Percentiles rank a stretch among this genome's conserved stretches.
Evolutionary conservation across 768 basidiomycete species (phyloP).

Genomic region (Lactarius hengduanensis): DNA sequence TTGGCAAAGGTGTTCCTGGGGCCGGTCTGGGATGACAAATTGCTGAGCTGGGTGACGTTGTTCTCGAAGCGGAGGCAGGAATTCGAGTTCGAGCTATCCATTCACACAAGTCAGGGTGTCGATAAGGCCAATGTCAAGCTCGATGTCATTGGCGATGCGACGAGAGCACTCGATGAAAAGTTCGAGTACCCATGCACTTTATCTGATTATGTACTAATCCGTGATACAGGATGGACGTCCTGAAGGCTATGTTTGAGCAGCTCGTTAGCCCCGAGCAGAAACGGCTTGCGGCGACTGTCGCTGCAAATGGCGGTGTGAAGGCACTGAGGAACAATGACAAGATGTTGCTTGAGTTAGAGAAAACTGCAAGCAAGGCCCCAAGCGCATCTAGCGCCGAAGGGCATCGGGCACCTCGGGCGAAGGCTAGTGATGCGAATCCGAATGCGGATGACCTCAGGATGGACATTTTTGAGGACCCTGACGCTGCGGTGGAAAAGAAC

Average conservation of each 20-base stretch:
- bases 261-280: conserved; percentile 26
- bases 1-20: conserved; percentile 35
- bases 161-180: conserved; percentile 28
- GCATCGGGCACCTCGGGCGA: not conserved
- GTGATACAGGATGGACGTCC: conserved; percentile 23
- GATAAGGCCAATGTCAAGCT: conserved; percentile 24
- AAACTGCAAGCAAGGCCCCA: conserved; percentile 18
- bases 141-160: conserved; percentile 11
- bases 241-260: conserved; percentile 26
- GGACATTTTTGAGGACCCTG: conserved; percentile 31
- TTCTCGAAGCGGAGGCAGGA: conserved; percentile 33
- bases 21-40: conserved; percentile 34
- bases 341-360: conserved; percentile 28
- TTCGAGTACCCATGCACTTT: not conserved
- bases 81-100: conserved; percentile 34
- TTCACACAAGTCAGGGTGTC: conserved; percentile 32
- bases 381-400: not conserved
- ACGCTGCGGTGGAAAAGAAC: conserved; percentile 29
- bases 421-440: not conserved
- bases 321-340: conserved; percentile 28
- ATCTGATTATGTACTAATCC: not conserved
- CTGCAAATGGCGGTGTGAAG: conserved; percentile 31
- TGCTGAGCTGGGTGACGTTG: conserved; percentile 30
- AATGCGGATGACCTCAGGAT: conserved; percentile 13
- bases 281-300: conserved; percentile 19